Evolutionary conservation across 2,329 filamentous ascomycete species (phyloP).

Genomic region (Aspergillus puulaauensis): DNA sequence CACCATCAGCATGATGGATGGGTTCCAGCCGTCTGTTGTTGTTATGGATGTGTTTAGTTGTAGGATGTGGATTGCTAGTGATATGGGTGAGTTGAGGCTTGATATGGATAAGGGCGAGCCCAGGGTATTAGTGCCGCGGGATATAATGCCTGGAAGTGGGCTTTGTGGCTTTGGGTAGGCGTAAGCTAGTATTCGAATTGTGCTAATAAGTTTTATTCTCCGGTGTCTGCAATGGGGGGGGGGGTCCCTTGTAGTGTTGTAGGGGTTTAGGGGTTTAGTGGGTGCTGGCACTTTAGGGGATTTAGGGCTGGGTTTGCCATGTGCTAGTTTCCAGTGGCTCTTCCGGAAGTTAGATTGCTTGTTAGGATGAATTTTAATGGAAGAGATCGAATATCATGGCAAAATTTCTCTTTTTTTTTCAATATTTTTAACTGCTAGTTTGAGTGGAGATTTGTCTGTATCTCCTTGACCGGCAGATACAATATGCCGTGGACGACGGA

Average conservation of each 20-base stretch:
- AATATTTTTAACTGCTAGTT: background rate
- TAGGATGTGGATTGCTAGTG: constrained; percentile 25
- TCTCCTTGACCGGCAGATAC: background rate
- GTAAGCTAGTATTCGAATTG: constrained; percentile 10
- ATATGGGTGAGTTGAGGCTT: constrained; percentile 23
- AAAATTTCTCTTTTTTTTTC: constrained; percentile 2
- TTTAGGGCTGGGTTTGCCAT: constrained; percentile 2
- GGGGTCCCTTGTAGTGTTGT: background rate
- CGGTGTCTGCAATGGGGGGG: background rate
- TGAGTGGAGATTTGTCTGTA: constrained; percentile 8
- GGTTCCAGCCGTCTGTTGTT: constrained; percentile 23
- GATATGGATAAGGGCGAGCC: constrained; percentile 33
- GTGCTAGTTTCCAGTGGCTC: background rate
- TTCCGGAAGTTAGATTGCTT: background rate
- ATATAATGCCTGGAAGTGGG: constrained; percentile 31
- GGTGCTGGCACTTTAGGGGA: background rate
- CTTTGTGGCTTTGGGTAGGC: constrained; percentile 25
- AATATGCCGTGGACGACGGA: background rate
- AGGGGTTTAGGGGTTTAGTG: background rate
- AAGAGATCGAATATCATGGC: background rate
- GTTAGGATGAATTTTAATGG: too few species aligned
- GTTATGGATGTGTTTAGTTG: constrained; percentile 32
- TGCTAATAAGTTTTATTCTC: background rate
- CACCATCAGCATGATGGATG: constrained; percentile 29
- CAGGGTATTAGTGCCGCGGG: constrained; percentile 28